These are phyloP conservation scores for Claviceps fusiformis DNA, from an alignment of 2,329 filamentous ascomycete species.

Conservation along the genomic window DNA sequence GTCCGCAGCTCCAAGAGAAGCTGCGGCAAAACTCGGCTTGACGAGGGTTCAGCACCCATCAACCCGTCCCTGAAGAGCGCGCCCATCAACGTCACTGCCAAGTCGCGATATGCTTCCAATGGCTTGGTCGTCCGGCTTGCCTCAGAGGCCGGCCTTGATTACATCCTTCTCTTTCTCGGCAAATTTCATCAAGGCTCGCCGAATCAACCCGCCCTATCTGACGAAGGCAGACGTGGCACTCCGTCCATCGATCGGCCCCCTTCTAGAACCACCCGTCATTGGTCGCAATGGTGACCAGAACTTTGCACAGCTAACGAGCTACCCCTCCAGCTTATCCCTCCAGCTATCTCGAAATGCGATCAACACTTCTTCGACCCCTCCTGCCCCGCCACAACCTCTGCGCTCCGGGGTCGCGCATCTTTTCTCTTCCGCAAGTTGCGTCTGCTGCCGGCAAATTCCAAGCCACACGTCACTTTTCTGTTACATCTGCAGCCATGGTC, in stretches of 20 bases:
- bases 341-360: slow-evolving; percentile 26
- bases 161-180: no score
- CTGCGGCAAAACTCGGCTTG: no score
- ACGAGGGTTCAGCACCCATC: no score
- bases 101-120: no score
- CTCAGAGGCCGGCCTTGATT: no score
- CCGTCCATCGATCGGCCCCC: not conserved
- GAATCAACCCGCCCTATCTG: not conserved
- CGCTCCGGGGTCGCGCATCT: slow-evolving; percentile 26
- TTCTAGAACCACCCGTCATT: not conserved
- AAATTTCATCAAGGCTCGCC: no score
- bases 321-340: slow-evolving; percentile 22
- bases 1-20: no score
- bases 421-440: slow-evolving; percentile 27
- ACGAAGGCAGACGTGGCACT: not conserved
- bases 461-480: slow-evolving; percentile 31
- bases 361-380: slow-evolving; percentile 31
- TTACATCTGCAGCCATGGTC: slow-evolving; percentile 56
- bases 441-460: slow-evolving; percentile 26
- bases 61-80: no score
- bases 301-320: slow-evolving; percentile 20
- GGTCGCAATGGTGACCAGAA: slow-evolving; percentile 8
- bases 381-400: slow-evolving; percentile 32
- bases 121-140: no score
- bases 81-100: no score